Base-by-base conservation (phyloP, 352 stramenopile genomes). In the Elongisporangium anandrum region DNA sequence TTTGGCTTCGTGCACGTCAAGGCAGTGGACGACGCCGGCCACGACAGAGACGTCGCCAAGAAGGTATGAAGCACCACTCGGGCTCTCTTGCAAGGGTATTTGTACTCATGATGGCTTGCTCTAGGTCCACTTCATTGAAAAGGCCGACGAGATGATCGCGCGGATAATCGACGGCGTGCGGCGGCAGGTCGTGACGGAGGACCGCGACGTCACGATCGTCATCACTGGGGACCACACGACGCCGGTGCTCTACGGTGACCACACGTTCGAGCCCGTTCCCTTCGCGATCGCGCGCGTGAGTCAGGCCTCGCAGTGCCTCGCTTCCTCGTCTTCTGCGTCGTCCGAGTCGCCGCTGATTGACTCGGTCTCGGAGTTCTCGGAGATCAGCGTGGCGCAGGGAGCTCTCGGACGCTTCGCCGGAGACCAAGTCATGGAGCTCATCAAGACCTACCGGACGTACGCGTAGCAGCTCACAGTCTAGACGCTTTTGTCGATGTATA, bases 1-100 rank as follows among this genome's bases (percentile, higher is more conserved):
- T 95, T 95, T 60, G 79, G 76, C 0, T 95, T 95, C 64, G 75
- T 95, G 0, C 87, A 95, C 51, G 77, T 94, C 26, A 95, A 95
- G 59, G 87, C 87, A 6, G 87, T 95, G 12, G 87, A 95, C 53
- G 87, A 95, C 62, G 87, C 87, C 50, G 87, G 87, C 8, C 87
- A 95, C 55, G 87, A 95, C 66, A 77, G 85, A 57, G 83, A 94
- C 61, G 84, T 95, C 5, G 69, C 68, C 34, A 92, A 91, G 62
- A 95, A 95, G 69, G 74, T 45, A 45, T 12, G 34, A 45, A 45
- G 34, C 6, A 1, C 9, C 17, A 12, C 3, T 45, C 34, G 17
- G 12, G 13, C 81, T 51, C 6, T 21, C 9, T 34, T 54, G n/a
- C 50, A 54, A 26, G 16, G 10, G 20, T 21, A 4, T 6, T 51